Evolutionary conservation across 176 grass and related monocot species (phyloP), one percentile per base, ranked within the genome.

Genomic region (Metroxylon sagu): DNA sequence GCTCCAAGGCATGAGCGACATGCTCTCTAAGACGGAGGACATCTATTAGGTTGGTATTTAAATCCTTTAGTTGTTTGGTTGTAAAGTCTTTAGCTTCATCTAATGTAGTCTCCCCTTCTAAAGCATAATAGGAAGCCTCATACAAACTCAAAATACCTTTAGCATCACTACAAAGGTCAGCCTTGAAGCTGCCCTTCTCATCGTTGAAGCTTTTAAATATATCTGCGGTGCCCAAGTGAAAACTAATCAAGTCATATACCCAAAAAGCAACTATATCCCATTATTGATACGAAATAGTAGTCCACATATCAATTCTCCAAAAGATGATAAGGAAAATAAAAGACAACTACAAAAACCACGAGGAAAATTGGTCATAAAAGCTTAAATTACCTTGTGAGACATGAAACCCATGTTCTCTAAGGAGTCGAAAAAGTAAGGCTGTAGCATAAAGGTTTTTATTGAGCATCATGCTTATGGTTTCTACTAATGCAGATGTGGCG

Each of bases 381-480:
- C 21, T 23, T 23, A 23, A 23, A 23, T 23, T 70, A 85, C 82
- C 82, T 73, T 43, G 50, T 14, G 76, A 63, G 26, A 66, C 61
- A 17, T 26, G 4, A 26, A 82, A 54, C 21, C 62, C 66, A 65
- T 76, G 18, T 6, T 18, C 52, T 73, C 85, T 72, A 5, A 79
- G 75, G 52, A 83, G 50, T 48, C 61, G 63, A 88, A 83, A 83
- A 5, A 88, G 53, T 10, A 83, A 54, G 3, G 71, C 61, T 3
- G 64, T 48, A 8, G 53, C 67, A 29, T 48, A 35, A 52, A 76
- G 49, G 49, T 79, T 71, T 16, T 82, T 52, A 16, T 59, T 57
- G 1, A 50, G 43, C n/a, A n/a, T n/a, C n/a, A n/a, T n/a, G n/a
- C n/a, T n/a, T n/a, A n/a, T n/a, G n/a, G n/a, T n/a, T n/a, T n/a